Percentiles rank a stretch among this genome's conserved stretches.
Evolutionary conservation across 2,329 filamentous ascomycete species (phyloP).

Genomic region (Xylariomycetidae sp.): DNA sequence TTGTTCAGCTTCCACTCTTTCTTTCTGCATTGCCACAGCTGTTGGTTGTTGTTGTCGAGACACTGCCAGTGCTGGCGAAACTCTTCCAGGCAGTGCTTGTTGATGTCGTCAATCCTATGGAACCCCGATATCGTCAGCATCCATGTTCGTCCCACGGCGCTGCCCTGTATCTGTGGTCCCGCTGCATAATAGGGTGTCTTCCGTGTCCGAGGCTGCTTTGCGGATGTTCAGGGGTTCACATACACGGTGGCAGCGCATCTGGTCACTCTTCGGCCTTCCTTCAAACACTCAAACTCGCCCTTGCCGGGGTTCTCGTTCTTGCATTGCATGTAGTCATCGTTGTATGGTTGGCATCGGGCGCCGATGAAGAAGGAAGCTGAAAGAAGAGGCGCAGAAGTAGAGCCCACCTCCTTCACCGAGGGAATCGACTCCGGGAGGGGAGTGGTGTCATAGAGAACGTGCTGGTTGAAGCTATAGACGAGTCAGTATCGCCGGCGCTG

Average conservation of each 20-base stretch:
- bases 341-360: constrained; percentile 88
- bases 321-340: constrained; percentile 99
- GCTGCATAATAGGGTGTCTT: too few relatives aligned
- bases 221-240: constrained; percentile 32
- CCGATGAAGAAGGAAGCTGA: constrained; percentile 97
- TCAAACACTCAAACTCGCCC: constrained; percentile 92
- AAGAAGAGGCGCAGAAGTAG: constrained; percentile 85
- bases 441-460: constrained; percentile 90
- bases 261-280: constrained; percentile 93
- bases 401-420: constrained; percentile 87
- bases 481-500: too few relatives aligned
- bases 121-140: constrained; percentile 4
- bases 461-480: constrained; percentile 78
- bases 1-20: constrained; percentile 87
- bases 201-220: background rate
- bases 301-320: constrained; percentile 89
- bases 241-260: constrained; percentile 96
- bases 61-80: constrained; percentile 95
- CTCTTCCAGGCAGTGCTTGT: constrained; percentile 85
- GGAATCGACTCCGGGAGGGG: constrained; percentile 90
- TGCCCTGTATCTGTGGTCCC: too few relatives aligned
- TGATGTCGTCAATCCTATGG: constrained; percentile 83
- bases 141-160: background rate
- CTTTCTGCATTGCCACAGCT: constrained; percentile 90
- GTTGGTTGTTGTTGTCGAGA: constrained; percentile 95